Base-by-base conservation (phyloP, 1,284 basidiomycete genomes). In the Thecaphora thlaspeos region DNA sequence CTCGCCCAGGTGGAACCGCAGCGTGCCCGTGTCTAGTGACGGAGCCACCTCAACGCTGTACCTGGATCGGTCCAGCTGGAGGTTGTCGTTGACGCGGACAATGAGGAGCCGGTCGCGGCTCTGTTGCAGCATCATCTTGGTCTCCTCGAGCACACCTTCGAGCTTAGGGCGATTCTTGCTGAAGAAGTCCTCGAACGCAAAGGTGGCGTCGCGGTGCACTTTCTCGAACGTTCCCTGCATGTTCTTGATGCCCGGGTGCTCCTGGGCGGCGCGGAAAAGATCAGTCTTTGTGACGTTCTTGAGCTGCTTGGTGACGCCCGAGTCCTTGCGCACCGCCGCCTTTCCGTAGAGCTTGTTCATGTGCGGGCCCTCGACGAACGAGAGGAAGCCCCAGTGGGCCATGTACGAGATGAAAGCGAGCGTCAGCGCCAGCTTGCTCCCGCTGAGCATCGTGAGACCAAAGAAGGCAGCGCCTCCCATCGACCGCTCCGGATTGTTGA, bases 391-490 rank as follows among this genome's bases (percentile, higher is more conserved):
- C 79, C 79, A 80, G 55, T 80, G 79, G 12, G 76, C 66, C 5
- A 94, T 78, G 68, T 92, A 88, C 36, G 89, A 86, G 54, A 93
- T 79, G 43, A 94, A 83, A 2, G 93, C 92, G n/a, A 95, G 82
- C 2, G 84, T 78, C 41, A 92, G 84, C 1, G 94, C 90, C 17
- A 91, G 83, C 73, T 89, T 91, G 75, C 87, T 91, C 11, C 89
- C 90, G 56, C 88, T 91, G 73, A 98, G 89, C 48, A 97, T 82
- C 2, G 89, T 88, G 17, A 97, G 81, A 14, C 94, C 94, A 68
- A 97, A 90, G 83, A 95, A 94, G 0, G 91, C 89, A 0, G 92
- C 91, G 2, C 91, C 91, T 23, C 91, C 91, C 86, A 95, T 91
- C 12, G 58, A 86, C 28, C 83, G 76, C 79, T 98, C 94, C 0